These are phyloP conservation scores for Aspergillus sp. DNA, from an alignment of 2,329 filamentous ascomycete genomes.

Conservation along the genomic window DNA sequence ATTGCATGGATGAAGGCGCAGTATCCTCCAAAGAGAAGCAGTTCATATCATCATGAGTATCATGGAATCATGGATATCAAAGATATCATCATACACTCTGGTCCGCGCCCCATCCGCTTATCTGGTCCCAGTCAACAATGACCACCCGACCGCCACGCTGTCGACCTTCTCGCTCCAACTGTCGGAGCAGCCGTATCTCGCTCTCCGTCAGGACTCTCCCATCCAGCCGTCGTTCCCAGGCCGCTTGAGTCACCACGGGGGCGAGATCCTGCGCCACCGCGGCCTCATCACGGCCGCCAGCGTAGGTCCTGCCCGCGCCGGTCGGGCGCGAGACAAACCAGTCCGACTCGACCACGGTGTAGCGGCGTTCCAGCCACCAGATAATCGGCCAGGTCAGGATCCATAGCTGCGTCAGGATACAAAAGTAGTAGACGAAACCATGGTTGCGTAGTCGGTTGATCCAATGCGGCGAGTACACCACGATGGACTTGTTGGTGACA, in stretches of 20 bases:
- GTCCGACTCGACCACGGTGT: slow-evolving; percentile 30
- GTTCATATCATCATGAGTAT: no score
- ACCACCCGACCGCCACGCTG: slow-evolving; percentile 8
- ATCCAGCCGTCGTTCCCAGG: slow-evolving; percentile 27
- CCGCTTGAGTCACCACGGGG: slow-evolving; percentile 35
- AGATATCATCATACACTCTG: background rate
- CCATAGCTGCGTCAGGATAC: slow-evolving; percentile 40
- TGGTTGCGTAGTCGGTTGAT: slow-evolving; percentile 38
- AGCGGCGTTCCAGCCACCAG: slow-evolving; percentile 36
- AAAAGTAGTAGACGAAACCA: slow-evolving; percentile 32
- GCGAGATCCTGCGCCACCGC: slow-evolving; percentile 31
- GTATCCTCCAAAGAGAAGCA: no score
- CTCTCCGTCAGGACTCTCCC: slow-evolving; percentile 14
- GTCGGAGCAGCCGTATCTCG: slow-evolving; percentile 15
- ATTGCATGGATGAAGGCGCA: no score
- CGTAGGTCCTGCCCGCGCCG: slow-evolving; percentile 13
- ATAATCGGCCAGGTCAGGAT: slow-evolving; percentile 41
- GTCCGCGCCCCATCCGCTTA: slow-evolving; percentile 10
- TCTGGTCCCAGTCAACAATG: slow-evolving; percentile 10
- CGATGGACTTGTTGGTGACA: slow-evolving; percentile 29
- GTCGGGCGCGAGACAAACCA: slow-evolving; percentile 29
- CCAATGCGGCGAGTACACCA: slow-evolving; percentile 40
- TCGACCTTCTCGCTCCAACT: slow-evolving; percentile 9
- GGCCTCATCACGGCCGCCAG: slow-evolving; percentile 22
- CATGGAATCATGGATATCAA: background rate